Evolutionary conservation across 1,284 basidiomycete species (phyloP).

Genomic region (Porogramme epimiltina): DNA sequence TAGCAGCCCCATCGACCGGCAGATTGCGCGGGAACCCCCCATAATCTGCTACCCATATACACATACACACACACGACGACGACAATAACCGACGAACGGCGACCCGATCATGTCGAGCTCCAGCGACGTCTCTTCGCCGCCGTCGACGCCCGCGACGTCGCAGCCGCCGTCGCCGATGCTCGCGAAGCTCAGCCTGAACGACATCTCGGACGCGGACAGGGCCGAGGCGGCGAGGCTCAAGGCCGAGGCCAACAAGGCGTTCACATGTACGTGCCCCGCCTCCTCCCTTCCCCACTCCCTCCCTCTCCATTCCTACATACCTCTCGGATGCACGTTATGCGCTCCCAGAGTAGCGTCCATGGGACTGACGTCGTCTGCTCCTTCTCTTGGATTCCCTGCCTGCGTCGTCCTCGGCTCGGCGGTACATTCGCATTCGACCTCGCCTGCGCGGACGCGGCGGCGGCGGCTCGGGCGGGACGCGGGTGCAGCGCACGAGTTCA

Average conservation of each 20-base stretch:
- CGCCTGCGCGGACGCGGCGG: too few relatives aligned
- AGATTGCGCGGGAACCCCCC: too few relatives aligned
- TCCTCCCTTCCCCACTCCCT: background rate
- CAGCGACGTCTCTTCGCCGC: constrained; percentile 31
- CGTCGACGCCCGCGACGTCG: constrained; percentile 49
- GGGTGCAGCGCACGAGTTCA: constrained; percentile 56
- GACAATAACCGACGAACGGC: too few relatives aligned
- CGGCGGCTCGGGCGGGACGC: background rate
- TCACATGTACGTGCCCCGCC: constrained; percentile 57
- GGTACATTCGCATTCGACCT: too few relatives aligned
- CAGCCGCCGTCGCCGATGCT: constrained; percentile 54
- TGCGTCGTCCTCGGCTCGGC: background rate
- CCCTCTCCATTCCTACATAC: background rate
- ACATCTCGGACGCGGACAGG: constrained; percentile 71
- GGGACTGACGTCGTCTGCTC: background rate
- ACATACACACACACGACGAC: too few relatives aligned
- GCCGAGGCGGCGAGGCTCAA: constrained; percentile 74
- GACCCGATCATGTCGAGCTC: constrained; percentile 3
- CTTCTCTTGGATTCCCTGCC: background rate
- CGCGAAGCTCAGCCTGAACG: constrained; percentile 47
- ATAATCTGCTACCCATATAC: too few relatives aligned
- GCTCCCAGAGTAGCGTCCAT: too few relatives aligned
- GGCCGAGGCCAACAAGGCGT: constrained; percentile 85
- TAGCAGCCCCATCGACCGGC: too few relatives aligned
- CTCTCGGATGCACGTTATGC: too few relatives aligned